phyloP scores from a whole-genome alignment of 2,329 filamentous ascomycete species.

The Exophiala sp. region DNA sequence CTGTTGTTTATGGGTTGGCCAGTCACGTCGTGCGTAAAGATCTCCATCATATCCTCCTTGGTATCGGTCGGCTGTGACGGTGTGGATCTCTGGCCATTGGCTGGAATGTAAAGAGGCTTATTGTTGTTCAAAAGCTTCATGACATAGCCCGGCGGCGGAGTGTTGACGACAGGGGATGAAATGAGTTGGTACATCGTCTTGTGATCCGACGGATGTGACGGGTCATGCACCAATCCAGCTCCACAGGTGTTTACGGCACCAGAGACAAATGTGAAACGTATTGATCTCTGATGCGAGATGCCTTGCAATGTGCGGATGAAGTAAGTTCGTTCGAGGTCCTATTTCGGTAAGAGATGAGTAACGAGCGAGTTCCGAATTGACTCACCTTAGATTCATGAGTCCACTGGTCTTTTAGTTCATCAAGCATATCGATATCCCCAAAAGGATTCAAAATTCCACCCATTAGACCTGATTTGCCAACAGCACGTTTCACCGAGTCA shows the following conservation, averaged over 20 bases:
- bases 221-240: conserved; percentile 91
- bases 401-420: conserved; percentile 95
- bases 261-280: conserved; percentile 95
- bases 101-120: conserved; percentile 84
- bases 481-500: conserved; percentile 90
- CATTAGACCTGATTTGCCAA: conserved; percentile 94
- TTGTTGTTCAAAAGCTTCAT: conserved; percentile 85
- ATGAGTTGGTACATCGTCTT: conserved; percentile 99
- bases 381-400: conserved; percentile 87
- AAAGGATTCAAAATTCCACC: conserved; percentile 93
- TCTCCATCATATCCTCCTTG: conserved; percentile 99
- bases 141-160: conserved; percentile 78
- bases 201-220: conserved; percentile 83
- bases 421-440: conserved; percentile 88
- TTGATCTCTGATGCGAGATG: conserved; percentile 89
- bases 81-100: conserved; percentile 71
- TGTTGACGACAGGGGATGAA: conserved; percentile 85
- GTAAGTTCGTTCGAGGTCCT: conserved; percentile 93
- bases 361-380: neutral
- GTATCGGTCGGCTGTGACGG: conserved; percentile 75
- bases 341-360: conserved; percentile 5
- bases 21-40: conserved; percentile 90
- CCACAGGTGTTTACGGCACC: conserved; percentile 86
- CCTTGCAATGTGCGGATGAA: conserved; percentile 92
- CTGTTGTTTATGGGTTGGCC: conserved; percentile 79